Evolutionary conservation across 1,284 basidiomycete genomes (phyloP).

Genomic region (Takashimella koratensis): DNA sequence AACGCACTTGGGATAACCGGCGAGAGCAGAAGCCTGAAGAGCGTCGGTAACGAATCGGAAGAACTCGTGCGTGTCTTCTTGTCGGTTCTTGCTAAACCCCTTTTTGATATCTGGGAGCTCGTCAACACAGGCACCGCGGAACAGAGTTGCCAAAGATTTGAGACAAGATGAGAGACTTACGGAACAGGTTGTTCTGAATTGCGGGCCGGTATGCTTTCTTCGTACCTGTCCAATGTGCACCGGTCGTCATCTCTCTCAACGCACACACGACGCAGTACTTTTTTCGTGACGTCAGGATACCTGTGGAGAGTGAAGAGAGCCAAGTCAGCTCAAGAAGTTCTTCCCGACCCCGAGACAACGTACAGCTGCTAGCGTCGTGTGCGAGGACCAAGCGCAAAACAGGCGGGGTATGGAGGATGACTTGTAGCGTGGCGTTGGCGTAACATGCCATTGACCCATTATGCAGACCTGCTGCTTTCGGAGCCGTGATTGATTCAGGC

Average conservation of each 20-base stretch:
- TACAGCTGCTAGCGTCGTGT: slow-evolving; percentile 57
- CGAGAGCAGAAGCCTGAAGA: slow-evolving; percentile 78
- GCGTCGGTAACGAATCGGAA: slow-evolving; percentile 91
- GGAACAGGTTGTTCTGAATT: slow-evolving; percentile 64
- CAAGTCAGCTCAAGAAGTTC: neutral
- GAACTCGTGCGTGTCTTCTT: slow-evolving; percentile 99
- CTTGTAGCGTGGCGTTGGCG: slow-evolving; percentile 91
- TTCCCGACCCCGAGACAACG: slow-evolving; percentile 19
- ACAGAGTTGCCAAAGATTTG: neutral
- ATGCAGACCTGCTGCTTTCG: slow-evolving; percentile 59
- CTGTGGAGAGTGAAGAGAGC: slow-evolving; percentile 17
- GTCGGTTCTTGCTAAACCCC: slow-evolving; percentile 81
- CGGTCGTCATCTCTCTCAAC: slow-evolving; percentile 51
- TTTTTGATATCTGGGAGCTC: slow-evolving; percentile 72
- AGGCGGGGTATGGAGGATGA: slow-evolving; percentile 88
- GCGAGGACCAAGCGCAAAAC: slow-evolving; percentile 66
- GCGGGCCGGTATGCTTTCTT: slow-evolving; percentile 54
- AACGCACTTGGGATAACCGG: slow-evolving; percentile 64
- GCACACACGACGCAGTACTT: slow-evolving; percentile 75
- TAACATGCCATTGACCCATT: slow-evolving; percentile 99
- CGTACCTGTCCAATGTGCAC: slow-evolving; percentile 29
- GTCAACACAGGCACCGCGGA: neutral
- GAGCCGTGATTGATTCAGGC: slow-evolving; percentile 23
- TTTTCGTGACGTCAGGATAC: slow-evolving; percentile 13
- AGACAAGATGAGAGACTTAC: slow-evolving; percentile 52